phyloP scores from a whole-genome alignment of 2,329 filamentous ascomycete genomes.

The Talaromyces sp. region DNA sequence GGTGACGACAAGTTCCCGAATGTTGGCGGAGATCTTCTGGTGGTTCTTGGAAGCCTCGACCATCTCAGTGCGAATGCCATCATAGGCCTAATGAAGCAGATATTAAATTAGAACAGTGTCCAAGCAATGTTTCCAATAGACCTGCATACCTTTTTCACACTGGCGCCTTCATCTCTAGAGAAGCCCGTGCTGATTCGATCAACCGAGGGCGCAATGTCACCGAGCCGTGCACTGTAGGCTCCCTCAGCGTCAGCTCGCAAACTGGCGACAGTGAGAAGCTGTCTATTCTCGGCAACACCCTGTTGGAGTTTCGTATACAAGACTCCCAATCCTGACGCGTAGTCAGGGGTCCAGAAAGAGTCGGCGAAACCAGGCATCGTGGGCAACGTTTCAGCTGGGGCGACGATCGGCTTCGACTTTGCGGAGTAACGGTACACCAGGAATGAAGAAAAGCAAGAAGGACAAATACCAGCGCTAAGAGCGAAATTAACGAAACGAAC shows the following conservation, averaged over 20 bases:
- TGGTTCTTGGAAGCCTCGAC: slow-evolving; percentile 83
- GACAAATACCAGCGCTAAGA: slow-evolving; percentile 1
- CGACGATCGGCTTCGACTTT: neutral
- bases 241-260: slow-evolving; percentile 97
- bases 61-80: slow-evolving; percentile 90
- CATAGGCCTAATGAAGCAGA: slow-evolving; percentile 65
- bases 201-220: slow-evolving; percentile 74
- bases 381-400: slow-evolving; percentile 10
- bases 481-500: neutral
- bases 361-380: slow-evolving; percentile 86
- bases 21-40: slow-evolving; percentile 92
- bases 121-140: neutral
- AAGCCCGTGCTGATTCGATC: slow-evolving; percentile 84
- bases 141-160: slow-evolving; percentile 75
- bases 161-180: slow-evolving; percentile 86
- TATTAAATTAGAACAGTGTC: neutral
- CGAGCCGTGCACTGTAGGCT: slow-evolving; percentile 72
- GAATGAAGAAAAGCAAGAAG: neutral
- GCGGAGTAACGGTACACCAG: neutral
- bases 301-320: slow-evolving; percentile 96
- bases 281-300: slow-evolving; percentile 89
- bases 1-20: slow-evolving; percentile 89
- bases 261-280: slow-evolving; percentile 84
- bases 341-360: slow-evolving; percentile 97
- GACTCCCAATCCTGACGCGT: slow-evolving; percentile 90